phyloP scores from a whole-genome alignment of 371 early-diverging fungal species.

The Haplosporangium sp. region DNA sequence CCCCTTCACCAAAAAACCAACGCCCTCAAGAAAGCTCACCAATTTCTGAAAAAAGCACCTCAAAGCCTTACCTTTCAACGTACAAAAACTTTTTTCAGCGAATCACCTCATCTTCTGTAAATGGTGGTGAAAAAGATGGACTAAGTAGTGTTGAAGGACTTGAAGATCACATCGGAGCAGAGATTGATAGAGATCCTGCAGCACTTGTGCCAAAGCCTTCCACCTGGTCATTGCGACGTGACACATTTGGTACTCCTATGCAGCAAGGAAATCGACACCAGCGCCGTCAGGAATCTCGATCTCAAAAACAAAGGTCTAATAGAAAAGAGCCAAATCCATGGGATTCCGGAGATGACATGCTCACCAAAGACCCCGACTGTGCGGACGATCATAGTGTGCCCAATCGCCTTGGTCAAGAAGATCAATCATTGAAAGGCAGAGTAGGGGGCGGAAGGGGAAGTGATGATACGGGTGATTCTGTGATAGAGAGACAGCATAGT shows the following conservation, averaged over 20 bases:
- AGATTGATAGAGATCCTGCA: conserved; percentile 7
- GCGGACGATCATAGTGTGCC: neutral
- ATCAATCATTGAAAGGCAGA: conserved; percentile 23
- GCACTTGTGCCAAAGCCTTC: neutral
- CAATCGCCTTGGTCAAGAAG: neutral
- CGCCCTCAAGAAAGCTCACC: too few relatives aligned
- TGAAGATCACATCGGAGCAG: conserved; percentile 19
- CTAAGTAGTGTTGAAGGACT: neutral
- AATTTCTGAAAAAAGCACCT: too few relatives aligned
- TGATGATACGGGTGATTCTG: neutral
- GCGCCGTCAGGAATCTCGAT: neutral
- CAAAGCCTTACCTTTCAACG: too few relatives aligned
- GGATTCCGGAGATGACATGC: conserved; percentile 41
- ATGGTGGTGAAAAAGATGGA: neutral
- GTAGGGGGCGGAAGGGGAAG: conserved; percentile 19
- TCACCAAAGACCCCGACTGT: conserved; percentile 15
- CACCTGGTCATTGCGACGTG: conserved; percentile 18
- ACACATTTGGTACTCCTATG: conserved; percentile 21
- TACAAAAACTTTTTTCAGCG: conserved; percentile 17
- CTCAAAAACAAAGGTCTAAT: neutral
- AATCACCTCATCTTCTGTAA: neutral
- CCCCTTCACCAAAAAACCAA: conserved; percentile 27
- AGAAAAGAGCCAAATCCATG: conserved; percentile 12
- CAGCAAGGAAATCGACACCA: conserved; percentile 2
- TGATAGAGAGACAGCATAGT: neutral